Base-by-base conservation (phyloP, 164 flowering plant genomes). In the Vitis labrusca region DNA sequence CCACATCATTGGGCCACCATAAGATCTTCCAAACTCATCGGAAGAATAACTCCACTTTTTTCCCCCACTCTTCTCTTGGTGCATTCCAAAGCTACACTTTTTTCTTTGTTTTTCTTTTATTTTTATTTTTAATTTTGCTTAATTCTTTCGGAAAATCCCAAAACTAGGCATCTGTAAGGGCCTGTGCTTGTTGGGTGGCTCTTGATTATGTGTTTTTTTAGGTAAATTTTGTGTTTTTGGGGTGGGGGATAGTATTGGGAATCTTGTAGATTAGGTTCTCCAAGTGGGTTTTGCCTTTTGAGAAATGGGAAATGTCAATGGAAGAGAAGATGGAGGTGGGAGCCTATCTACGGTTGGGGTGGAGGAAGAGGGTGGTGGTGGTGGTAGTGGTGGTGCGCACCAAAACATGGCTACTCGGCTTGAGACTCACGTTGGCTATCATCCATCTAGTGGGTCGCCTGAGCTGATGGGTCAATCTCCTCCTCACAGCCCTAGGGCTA, bases 241-340 rank as follows among this genome's bases (percentile, higher is more conserved):
- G 44, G 44, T 37, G 44, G 44, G 44, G 44, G 44, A 37, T 37
- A 37, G 2, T 37, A 37, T 37, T 3, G 44, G 7, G 44, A 37
- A 37, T 37, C 44, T 37, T 37, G 44, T 37, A 37, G 44, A 37
- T 37, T 37, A 37, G 44, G 44, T 37, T 37, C 44, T 37, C 44
- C 44, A 3, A 37, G 44, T 62, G 23, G 5, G 4, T 52, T 70
- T 37, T 55, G 8, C n/a, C 47, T 69, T 52, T 4, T 48, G 14
- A 58, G 47, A 29, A 52, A 92, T 92, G 98, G 98, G 98, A 58
- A 92, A 92, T 81, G 94, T 85, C 67, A 90, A 83, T 80, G 97
- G 79, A 17, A 87, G 89, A 74, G 92, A 83, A 77, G 95, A 85
- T 55, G 86, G 71, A 23, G 73, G 75, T 48, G 74, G 71, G 56